Base-by-base conservation (phyloP, 2,329 filamentous ascomycete genomes). In the Fusarium sambucinum region DNA sequence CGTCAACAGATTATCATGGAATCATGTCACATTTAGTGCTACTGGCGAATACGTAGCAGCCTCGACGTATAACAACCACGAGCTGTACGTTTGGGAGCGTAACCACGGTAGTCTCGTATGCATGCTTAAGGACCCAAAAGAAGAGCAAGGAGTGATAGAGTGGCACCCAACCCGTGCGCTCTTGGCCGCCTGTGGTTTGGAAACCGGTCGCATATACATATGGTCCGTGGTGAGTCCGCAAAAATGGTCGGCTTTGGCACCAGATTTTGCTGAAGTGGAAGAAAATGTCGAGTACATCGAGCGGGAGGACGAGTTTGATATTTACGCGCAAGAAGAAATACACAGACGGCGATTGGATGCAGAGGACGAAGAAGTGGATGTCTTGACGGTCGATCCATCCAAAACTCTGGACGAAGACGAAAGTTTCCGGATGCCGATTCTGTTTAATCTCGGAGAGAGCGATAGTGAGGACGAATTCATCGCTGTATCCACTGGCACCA, bases 261-360 rank as follows among this genome's bases (percentile, higher is more conserved):
- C 96, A 0, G 96, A 99, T 79, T 99, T 99, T 79, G 92, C 90
- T 40, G 96, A 99, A 79, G 94, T 99, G 16, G 96, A 99, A 80
- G 96, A 99, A 80, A 99, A 99, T 73, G 94, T 97, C 23, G 93
- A 98, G 77, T 99, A 99, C 77, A 88, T 96, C 41, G 96, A 99
- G 79, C 88, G 89, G 57, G 96, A 99, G 80, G 96, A 99, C 77
- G 96, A 99, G 77, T 99, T 99, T 73, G 96, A 99, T 78, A 96
- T 98, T 58, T 96, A 98, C 76, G 94, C 94, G 0, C 91, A 95
- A 59, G 95, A 97, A 76, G 95, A 98, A 78, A 90, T 98, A 57
- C 93, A 96, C 76, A 95, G 97, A 78, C 89, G 95, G 30, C 88
- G 94, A 42, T 85, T 98, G 3, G 94, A 98, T 76, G 86, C 91